phyloP scores from a whole-genome alignment of 2,329 filamentous ascomycete genomes.

The Neofusicoccum laricinum region DNA sequence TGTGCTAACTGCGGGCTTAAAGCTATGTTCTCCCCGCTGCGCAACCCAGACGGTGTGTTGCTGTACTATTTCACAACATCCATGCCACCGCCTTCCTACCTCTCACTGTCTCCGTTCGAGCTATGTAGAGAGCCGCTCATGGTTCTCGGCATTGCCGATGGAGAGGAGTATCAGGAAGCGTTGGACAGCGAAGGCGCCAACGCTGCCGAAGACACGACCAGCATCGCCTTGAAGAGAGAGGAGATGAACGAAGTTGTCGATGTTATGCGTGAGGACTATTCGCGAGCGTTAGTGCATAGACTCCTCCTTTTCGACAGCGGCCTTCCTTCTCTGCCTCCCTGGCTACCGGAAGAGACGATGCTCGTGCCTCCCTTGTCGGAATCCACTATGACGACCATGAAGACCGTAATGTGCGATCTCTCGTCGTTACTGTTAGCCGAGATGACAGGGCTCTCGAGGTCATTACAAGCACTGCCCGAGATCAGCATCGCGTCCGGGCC shows the following conservation, averaged over 20 bases:
- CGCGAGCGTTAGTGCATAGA: conserved; percentile 73
- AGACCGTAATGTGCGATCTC: conserved; percentile 45
- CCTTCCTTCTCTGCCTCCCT: conserved; percentile 33
- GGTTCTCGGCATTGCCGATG: conserved; percentile 82
- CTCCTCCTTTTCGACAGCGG: conserved; percentile 70
- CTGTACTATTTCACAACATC: conserved; percentile 85
- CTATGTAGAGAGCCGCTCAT: conserved; percentile 80
- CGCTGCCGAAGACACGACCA: conserved; percentile 24
- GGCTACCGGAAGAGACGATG: conserved; percentile 62
- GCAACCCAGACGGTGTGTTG: conserved; percentile 80
- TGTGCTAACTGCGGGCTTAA: conserved; percentile 25
- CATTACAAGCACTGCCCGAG: conserved; percentile 54
- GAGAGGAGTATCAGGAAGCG: conserved; percentile 60
- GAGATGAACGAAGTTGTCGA: conserved; percentile 62
- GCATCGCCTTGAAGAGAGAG: conserved; percentile 10
- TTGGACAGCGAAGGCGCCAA: conserved; percentile 36
- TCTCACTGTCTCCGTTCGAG: conserved; percentile 83
- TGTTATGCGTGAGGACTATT: conserved; percentile 67
- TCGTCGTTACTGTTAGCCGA: conserved; percentile 46
- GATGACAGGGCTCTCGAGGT: conserved; percentile 47
- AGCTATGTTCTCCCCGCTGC: conserved; percentile 93
- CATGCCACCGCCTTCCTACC: conserved; percentile 73
- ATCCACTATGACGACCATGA: conserved; percentile 68
- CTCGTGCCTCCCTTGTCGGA: conserved; percentile 66
- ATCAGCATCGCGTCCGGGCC: conserved; percentile 53